Percentiles rank a stretch among this genome's conserved stretches.
These are phyloP conservation scores for Xerocomus minutiporus DNA, from an alignment of 1,284 basidiomycete species.

Conservation along the genomic window DNA sequence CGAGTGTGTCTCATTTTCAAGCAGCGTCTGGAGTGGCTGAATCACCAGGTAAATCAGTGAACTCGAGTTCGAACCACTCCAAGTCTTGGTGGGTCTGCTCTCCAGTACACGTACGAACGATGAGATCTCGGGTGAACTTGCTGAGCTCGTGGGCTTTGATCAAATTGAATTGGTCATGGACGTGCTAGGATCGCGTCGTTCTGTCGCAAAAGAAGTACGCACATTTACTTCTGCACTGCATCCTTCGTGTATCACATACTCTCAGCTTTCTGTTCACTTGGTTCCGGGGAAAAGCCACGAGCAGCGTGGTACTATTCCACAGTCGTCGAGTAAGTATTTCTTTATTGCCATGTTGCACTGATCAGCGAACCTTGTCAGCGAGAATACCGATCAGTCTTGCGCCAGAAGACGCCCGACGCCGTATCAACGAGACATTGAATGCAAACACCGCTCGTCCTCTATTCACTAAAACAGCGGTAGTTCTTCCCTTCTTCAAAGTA, in stretches of 20 bases:
- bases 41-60: slow-evolving; percentile 14
- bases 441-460: slow-evolving; percentile 67
- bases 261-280: slow-evolving; percentile 18
- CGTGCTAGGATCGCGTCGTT: slow-evolving; percentile 47
- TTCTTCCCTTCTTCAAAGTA: slow-evolving; percentile 18
- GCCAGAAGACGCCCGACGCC: slow-evolving; percentile 52
- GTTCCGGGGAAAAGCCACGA: not conserved
- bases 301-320: not conserved
- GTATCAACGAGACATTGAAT: slow-evolving; percentile 63
- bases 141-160: slow-evolving; percentile 85
- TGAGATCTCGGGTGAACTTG: slow-evolving; percentile 74
- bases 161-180: slow-evolving; percentile 68
- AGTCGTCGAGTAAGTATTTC: slow-evolving; percentile 12
- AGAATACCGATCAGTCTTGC: slow-evolving; percentile 37
- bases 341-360: not conserved
- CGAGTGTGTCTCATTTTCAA: slow-evolving; percentile 14
- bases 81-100: slow-evolving; percentile 20
- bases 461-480: slow-evolving; percentile 55
- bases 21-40: not conserved
- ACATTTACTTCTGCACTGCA: not conserved
- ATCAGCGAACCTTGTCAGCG: slow-evolving; percentile 5
- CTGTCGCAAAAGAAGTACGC: slow-evolving; percentile 42
- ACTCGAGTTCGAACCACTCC: slow-evolving; percentile 9
- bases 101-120: slow-evolving; percentile 44
- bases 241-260: not conserved